Conservation (phyloP, 306 rosid species). For the Comarum palustre region DNA sequence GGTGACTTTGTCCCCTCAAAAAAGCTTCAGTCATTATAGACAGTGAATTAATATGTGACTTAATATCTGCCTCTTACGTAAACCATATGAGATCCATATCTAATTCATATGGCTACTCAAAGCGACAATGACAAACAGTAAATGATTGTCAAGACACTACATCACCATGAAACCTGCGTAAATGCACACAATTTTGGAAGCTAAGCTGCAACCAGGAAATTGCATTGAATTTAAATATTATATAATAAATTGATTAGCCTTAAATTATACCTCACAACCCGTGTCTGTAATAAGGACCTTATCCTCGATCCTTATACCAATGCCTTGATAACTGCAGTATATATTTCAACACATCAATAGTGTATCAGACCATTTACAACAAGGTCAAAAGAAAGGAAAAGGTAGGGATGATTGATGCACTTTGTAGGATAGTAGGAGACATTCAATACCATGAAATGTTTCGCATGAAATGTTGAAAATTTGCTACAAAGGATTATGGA, state of each 20-base stretch:
- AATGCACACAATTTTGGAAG: background rate
- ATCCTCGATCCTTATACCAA: conserved; percentile 90
- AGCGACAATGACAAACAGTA: conserved; percentile 1
- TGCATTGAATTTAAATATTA: background rate
- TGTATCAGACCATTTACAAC: conserved; percentile 29
- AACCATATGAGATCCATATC: conserved; percentile 4
- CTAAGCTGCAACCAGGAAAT: background rate
- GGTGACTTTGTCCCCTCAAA: background rate
- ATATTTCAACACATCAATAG: conserved; percentile 19
- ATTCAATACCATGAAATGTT: background rate
- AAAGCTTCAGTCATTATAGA: background rate
- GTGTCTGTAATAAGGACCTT: conserved; percentile 77
- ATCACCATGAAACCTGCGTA: background rate
- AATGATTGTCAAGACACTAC: background rate
- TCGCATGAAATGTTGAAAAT: background rate
- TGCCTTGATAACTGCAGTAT: conserved; percentile 62
- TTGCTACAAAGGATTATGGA: background rate
- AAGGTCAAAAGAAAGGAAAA: background rate
- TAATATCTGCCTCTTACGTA: background rate
- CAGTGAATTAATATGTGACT: too few relatives aligned
- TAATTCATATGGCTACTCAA: conserved; percentile 6
- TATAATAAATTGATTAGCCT: background rate
- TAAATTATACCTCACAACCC: conserved; percentile 55
- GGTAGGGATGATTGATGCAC: conserved; percentile 5
- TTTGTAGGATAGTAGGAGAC: background rate